Conservation (phyloP, 768 basidiomycete genomes). For the Neoboletus magnificus region DNA sequence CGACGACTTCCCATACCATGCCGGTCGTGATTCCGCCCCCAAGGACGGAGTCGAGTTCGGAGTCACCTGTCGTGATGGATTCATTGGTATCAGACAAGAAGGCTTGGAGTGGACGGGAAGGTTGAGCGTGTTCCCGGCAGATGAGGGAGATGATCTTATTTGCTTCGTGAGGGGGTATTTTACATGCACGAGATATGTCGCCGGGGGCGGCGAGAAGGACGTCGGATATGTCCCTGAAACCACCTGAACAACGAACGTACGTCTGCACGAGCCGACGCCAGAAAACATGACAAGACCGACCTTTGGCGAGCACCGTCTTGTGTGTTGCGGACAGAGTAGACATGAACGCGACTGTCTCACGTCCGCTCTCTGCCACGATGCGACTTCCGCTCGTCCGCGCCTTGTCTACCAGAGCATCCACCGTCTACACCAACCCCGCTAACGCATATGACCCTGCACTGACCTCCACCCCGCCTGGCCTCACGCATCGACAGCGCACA, state of each 20-base stretch:
- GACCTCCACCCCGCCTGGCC: constrained; percentile 51
- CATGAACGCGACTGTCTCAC: constrained; percentile 8
- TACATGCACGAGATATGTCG: constrained; percentile 58
- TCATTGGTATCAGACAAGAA: constrained; percentile 38
- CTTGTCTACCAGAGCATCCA: constrained; percentile 40
- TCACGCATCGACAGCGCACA: constrained; percentile 48
- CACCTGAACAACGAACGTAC: constrained; percentile 36
- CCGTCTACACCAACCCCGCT: constrained; percentile 44
- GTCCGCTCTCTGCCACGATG: constrained; percentile 11
- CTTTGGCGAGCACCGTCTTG: constrained; percentile 36
- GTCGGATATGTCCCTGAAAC: constrained; percentile 45
- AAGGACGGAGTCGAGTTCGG: constrained; percentile 59
- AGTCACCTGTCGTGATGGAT: constrained; percentile 73
- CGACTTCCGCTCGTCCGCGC: constrained; percentile 14
- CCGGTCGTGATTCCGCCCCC: constrained; percentile 80
- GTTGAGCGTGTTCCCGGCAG: constrained; percentile 41
- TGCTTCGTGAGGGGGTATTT: constrained; percentile 46
- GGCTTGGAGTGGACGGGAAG: constrained; percentile 41
- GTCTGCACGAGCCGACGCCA: neutral
- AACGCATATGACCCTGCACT: constrained; percentile 38
- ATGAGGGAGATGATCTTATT: constrained; percentile 49
- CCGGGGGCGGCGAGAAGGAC: constrained; percentile 46
- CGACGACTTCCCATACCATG: constrained; percentile 83
- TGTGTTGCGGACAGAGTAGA: constrained; percentile 30
- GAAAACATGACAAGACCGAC: constrained; percentile 19